Evolutionary conservation across 208 protist species (phyloP).

Genomic region (Crithidia mellificae): DNA sequence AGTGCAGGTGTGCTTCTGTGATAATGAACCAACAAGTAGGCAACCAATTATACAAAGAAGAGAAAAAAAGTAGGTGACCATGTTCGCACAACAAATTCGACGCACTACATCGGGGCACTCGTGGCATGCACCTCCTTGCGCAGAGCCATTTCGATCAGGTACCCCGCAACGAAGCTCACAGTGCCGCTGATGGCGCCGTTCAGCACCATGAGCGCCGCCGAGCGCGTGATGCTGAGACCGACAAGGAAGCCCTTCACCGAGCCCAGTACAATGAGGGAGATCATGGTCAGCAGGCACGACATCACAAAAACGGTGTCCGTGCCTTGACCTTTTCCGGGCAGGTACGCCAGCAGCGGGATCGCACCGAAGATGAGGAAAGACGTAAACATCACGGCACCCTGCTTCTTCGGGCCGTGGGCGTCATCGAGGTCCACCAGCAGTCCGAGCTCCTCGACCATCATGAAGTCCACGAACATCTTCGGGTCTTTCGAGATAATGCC

Average conservation of each 20-base stretch:
- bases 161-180: slow-evolving; percentile 83
- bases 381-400: slow-evolving; percentile 92
- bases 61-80: background rate
- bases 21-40: slow-evolving; percentile 1
- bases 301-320: slow-evolving; percentile 78
- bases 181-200: slow-evolving; percentile 85
- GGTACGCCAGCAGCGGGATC: slow-evolving; percentile 89
- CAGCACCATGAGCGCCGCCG: slow-evolving; percentile 80
- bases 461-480: slow-evolving; percentile 95
- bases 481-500: slow-evolving; percentile 92
- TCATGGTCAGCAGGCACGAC: slow-evolving; percentile 73
- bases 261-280: slow-evolving; percentile 83
- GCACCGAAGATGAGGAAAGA: slow-evolving; percentile 94
- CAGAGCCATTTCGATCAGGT: slow-evolving; percentile 63
- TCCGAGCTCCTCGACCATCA: slow-evolving; percentile 95
- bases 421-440: slow-evolving; percentile 85
- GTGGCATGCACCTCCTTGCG: slow-evolving; percentile 29
- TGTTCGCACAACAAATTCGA: background rate
- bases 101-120: background rate
- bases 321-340: slow-evolving; percentile 68
- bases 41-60: slow-evolving; percentile 7
- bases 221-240: slow-evolving; percentile 61
- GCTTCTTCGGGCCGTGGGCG: slow-evolving; percentile 72
- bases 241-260: slow-evolving; percentile 86
- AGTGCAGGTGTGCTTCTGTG: background rate